Base-by-base conservation (phyloP, 2,329 filamentous ascomycete species). In the Metarhizium sp. region DNA sequence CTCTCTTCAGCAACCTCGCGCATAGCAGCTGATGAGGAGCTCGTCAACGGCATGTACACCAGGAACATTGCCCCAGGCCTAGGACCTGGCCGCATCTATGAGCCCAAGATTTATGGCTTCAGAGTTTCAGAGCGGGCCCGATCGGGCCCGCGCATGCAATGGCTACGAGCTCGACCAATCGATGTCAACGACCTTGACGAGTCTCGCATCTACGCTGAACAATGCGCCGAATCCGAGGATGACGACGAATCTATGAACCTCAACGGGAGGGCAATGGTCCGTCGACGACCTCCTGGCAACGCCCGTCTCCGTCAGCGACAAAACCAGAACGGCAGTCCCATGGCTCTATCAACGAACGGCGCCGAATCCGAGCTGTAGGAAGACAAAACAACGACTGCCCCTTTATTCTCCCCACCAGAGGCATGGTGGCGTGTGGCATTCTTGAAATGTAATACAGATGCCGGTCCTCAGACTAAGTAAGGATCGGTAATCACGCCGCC, bases 61-160 rank as follows among this genome's bases (percentile, higher is more conserved):
- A 81, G 85, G 63, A 99, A 97, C 70, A 87, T 96, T 61, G 92
- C 88, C 1, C 92, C 94, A 0, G 90, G 91, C 1, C 78, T 99
- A 2, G 94, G 94, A 11, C 76, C 76, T 51, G 84, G 84, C 57
- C 90, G 85, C 69, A 90, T 96, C 64, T 97, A 97, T 73, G 90
- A 96, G 68, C 91, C 94, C 57, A 88, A 86, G 62, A 97, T 99
- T 69, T 99, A 97, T 72, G 94, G 94, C 32, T 99, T 99, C 76
- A 84, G 88, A 59, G 94, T 99, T 25, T 92, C 89, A 18, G 94
- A 97, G 71, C 80, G 92, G 56, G 90, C 94, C 46, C 84, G 88
- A 62, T 91, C 89, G 29, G 94, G 94, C 0, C 94, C 94, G 13
- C 82, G 94, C 58, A 99, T 99, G 94, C 91, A 92, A 69, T 99